phyloP scores from a whole-genome alignment of 805 yeast genomes.

The Ogataea methanolica region DNA sequence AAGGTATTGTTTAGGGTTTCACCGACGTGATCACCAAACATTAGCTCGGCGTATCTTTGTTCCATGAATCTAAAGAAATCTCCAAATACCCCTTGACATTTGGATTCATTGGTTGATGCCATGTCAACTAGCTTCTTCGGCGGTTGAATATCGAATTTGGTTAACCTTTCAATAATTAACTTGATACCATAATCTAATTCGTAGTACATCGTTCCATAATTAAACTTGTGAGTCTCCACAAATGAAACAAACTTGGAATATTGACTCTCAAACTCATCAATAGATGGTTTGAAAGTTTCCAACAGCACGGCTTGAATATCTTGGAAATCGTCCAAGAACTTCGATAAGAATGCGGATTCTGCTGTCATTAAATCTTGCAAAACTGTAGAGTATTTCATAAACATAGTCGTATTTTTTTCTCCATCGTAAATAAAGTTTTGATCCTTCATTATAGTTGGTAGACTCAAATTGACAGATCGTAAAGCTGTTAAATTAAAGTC shows the following conservation, averaged over 20 bases:
- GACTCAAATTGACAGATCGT: constrained; percentile 40
- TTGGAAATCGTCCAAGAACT: constrained; percentile 33
- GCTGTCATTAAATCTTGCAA: constrained; percentile 9
- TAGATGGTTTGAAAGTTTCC: constrained; percentile 48
- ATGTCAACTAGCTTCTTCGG: constrained; percentile 11
- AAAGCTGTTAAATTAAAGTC: constrained; percentile 39
- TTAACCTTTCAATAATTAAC: constrained; percentile 10
- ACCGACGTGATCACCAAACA: constrained; percentile 55
- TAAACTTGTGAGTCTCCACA: constrained; percentile 37
- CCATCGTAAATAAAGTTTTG: constrained; percentile 29
- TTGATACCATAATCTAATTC: constrained; percentile 37
- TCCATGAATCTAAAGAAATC: constrained; percentile 58
- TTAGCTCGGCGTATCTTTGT: constrained; percentile 34
- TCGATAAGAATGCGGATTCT: constrained; percentile 18
- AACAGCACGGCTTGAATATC: constrained; percentile 46
- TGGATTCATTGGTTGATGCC: neutral
- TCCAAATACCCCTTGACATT: constrained; percentile 38
- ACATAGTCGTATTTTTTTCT: constrained; percentile 12
- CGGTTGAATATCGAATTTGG: constrained; percentile 11
- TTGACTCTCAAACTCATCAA: constrained; percentile 36
- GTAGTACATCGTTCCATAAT: constrained; percentile 50
- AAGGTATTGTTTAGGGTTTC: constrained; percentile 34
- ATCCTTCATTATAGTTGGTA: constrained; percentile 24
- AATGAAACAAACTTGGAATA: constrained; percentile 34
- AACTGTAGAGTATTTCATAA: constrained; percentile 13